A percentile compares a stretch with the other conserved stretches of the same genome.
Conservation (phyloP, 129 eudicot species). For the Centrapalus pauciflorus region DNA sequence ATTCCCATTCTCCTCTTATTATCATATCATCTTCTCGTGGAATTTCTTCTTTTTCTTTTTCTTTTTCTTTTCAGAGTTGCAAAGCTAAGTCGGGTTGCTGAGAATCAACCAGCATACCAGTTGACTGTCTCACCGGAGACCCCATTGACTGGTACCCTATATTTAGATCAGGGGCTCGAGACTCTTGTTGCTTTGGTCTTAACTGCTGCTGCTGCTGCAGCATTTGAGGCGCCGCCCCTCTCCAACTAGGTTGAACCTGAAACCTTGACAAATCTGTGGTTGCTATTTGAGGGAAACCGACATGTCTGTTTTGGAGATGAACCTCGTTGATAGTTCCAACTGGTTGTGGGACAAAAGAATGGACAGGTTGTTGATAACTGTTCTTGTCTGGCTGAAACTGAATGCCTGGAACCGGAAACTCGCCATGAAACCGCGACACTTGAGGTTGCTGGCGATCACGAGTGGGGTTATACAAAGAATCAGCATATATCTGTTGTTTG, state of each 20-base stretch:
- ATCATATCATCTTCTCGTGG: not conserved
- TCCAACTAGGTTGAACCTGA: slow-evolving; percentile 67
- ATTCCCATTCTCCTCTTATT: slow-evolving; percentile 9
- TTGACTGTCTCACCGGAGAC: slow-evolving; percentile 76
- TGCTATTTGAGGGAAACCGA: slow-evolving; percentile 53
- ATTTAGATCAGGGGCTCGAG: slow-evolving; percentile 78
- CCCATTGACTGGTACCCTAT: slow-evolving; percentile 75
- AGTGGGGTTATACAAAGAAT: slow-evolving; percentile 34
- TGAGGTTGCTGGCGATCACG: slow-evolving; percentile 52
- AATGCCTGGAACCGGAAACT: slow-evolving; percentile 33
- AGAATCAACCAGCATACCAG: slow-evolving; percentile 67
- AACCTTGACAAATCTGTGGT: slow-evolving; percentile 76
- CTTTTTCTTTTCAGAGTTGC: slow-evolving; percentile 47
- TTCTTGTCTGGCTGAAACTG: slow-evolving; percentile 43
- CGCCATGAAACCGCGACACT: slow-evolving; percentile 58
- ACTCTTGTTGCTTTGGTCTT: slow-evolving; percentile 73
- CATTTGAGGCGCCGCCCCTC: slow-evolving; percentile 45
- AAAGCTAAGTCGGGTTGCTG: slow-evolving; percentile 98
- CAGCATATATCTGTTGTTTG: slow-evolving; percentile 44
- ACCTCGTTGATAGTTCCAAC: not conserved
- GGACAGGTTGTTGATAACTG: slow-evolving; percentile 12
- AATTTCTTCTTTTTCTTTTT: not conserved
- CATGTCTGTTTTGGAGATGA: slow-evolving; percentile 41
- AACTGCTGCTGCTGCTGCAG: slow-evolving; percentile 40
- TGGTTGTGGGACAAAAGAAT: too few species aligned